Evolutionary conservation across 73 alveolate species (phyloP).

Genomic region (Stentor coeruleus): DNA sequence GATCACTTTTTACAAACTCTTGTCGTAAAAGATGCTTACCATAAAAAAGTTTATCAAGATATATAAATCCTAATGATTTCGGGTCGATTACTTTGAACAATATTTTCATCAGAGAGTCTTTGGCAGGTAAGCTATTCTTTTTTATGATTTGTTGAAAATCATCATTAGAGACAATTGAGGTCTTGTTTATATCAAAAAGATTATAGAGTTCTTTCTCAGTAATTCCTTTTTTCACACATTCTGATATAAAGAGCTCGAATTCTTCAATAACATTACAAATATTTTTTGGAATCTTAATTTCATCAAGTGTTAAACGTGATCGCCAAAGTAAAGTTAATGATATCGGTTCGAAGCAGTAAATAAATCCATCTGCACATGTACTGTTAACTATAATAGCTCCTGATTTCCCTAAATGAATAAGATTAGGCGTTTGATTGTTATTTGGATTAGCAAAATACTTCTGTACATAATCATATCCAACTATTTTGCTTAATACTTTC

Average conservation of each 20-base stretch:
- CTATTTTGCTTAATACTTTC: conserved; percentile 47
- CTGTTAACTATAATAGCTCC: conserved; percentile 42
- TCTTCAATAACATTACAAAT: neutral
- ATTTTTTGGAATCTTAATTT: neutral
- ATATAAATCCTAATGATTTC: neutral
- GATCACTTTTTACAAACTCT: neutral
- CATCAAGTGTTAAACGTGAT: conserved; percentile 25
- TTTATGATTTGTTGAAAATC: conserved; percentile 15
- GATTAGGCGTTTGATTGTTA: conserved; percentile 39
- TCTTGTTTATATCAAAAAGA: conserved; percentile 31
- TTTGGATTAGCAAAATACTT: conserved; percentile 28
- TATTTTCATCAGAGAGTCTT: neutral
- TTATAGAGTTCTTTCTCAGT: conserved; percentile 27
- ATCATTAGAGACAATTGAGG: conserved; percentile 35
- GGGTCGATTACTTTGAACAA: neutral
- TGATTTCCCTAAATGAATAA: conserved; percentile 36
- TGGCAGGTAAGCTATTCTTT: neutral
- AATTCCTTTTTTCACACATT: neutral
- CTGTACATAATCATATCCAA: conserved; percentile 38
- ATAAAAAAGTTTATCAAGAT: neutral
- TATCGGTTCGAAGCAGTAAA: conserved; percentile 55
- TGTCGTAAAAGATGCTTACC: neutral
- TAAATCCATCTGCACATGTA: conserved; percentile 55
- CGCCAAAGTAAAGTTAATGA: conserved; percentile 52
- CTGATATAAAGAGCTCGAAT: neutral